Percentiles rank a stretch among this genome's conserved stretches.
Conservation (phyloP, 257 asterid species). For the Ligustrum vulgare region DNA sequence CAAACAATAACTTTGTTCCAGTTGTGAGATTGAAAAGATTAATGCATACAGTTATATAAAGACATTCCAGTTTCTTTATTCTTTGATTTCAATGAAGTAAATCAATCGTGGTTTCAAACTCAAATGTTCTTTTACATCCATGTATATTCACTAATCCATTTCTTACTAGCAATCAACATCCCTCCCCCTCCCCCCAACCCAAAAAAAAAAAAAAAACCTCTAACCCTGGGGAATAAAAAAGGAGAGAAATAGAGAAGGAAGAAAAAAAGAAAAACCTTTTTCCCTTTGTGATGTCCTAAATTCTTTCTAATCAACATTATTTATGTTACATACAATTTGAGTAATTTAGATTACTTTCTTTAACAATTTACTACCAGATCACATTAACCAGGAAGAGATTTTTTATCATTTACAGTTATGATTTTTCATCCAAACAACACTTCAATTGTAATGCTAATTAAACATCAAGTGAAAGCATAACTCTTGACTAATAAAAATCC, state of each 20-base stretch:
- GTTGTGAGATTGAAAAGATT: constrained; percentile 7
- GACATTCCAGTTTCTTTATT: neutral
- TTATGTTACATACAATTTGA: neutral
- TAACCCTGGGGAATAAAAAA: neutral
- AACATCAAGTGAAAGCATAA: neutral
- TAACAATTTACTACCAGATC: neutral
- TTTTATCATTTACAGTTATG: neutral
- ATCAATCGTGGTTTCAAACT: constrained; percentile 5
- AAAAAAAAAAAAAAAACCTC: too few relatives aligned
- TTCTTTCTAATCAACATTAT: neutral
- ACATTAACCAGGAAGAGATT: too few relatives aligned
- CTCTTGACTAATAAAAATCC: neutral
- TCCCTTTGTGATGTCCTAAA: neutral
- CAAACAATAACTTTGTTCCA: neutral
- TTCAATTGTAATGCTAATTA: neutral
- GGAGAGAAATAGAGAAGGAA: neutral
- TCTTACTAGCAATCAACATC: neutral
- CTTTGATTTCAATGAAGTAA: neutral
- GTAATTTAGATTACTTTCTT: neutral
- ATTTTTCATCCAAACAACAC: neutral
- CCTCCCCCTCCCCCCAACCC: neutral
- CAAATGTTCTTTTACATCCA: neutral
- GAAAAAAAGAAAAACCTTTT: neutral
- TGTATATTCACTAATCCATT: neutral
- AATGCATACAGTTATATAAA: neutral